These are phyloP conservation scores for Strobilomyces dryophilus DNA, from an alignment of 768 basidiomycete species.

Conservation along the genomic window DNA sequence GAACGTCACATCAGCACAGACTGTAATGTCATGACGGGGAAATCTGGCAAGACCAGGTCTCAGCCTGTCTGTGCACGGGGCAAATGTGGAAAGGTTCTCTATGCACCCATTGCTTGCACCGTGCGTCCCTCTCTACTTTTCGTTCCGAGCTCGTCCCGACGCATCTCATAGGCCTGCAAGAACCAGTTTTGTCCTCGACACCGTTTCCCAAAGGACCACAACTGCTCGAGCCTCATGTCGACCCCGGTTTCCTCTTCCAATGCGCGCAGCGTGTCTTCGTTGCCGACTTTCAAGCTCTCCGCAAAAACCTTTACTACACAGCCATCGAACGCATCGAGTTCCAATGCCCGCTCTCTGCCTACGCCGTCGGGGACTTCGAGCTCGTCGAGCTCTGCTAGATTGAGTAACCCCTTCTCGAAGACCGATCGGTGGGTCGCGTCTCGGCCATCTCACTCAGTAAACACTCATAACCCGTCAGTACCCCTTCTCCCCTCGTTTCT, in stretches of 20 bases:
- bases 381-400: conserved; percentile 12
- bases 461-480: conserved; percentile 66
- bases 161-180: conserved; percentile 54
- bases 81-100: conserved; percentile 70
- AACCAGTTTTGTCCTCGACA: conserved; percentile 74
- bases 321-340: conserved; percentile 4
- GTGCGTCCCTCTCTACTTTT: conserved; percentile 42
- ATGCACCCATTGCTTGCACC: conserved; percentile 68
- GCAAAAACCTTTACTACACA: conserved; percentile 1
- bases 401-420: conserved; percentile 40
- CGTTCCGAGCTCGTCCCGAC: not conserved
- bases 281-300: conserved; percentile 4
- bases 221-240: conserved; percentile 36
- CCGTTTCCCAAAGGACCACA: conserved; percentile 74
- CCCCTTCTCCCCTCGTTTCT: conserved; percentile 24
- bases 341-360: conserved; percentile 1
- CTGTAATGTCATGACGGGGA: conserved; percentile 69
- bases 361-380: conserved; percentile 8
- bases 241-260: conserved; percentile 12
- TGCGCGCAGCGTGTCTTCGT: conserved; percentile 1
- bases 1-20: conserved; percentile 65
- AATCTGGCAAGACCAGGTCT: conserved; percentile 41
- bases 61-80: conserved; percentile 55
- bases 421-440: conserved; percentile 59
- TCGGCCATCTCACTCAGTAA: conserved; percentile 35